Base-by-base conservation (phyloP, 768 basidiomycete species). In the Lactarius vividus region DNA sequence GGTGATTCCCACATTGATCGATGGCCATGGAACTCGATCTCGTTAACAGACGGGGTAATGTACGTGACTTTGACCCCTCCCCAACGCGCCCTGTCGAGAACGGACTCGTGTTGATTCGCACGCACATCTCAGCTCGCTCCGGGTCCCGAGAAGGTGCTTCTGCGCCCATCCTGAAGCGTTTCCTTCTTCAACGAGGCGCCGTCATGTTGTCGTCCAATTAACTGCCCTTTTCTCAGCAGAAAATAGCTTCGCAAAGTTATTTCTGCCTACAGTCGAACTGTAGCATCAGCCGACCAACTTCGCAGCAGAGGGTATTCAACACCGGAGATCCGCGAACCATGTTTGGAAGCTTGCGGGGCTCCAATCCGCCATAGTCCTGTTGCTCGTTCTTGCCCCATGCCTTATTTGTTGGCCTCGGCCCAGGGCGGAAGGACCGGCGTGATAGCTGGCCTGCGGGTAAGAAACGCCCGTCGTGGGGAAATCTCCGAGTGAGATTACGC, bases 41-140 rank as follows among this genome's bases (percentile, higher is more conserved):
- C n/a, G 15, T 29, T 44, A 44, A 63, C 61, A 20, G 4, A 28
- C 39, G 40, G 57, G 39, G 65, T 3, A 57, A 54, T 59, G 52
- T 63, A 67, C 37, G 57, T 59, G 65, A 62, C 37, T 4, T 9
- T 6, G 23, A 64, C 53, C 58, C 58, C 28, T 44, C 31, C 20
- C 37, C 56, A 54, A 40, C 2, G 23, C 39, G n/a, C 57, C 18
- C 37, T 16, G 39, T 59, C 49, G 29, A 29, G 57, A 29, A 59
- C 13, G 33, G 23, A 5, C 23, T 57, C 57, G 39, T 55, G 49
- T 52, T 18, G 16, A 26, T 66, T 66, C 57, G 31, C 61, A 59
- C 52, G 61, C 28, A n/a, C 35, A 37, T 46, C 33, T 46, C 42
- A 37, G 59, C 29, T 59, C 66, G 66, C 28, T 54, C 42, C 62